Percentiles rank a stretch among this genome's conserved stretches.
phyloP scores from a whole-genome alignment of 2,329 filamentous ascomycete genomes.

The Alternaria gansuensis region DNA sequence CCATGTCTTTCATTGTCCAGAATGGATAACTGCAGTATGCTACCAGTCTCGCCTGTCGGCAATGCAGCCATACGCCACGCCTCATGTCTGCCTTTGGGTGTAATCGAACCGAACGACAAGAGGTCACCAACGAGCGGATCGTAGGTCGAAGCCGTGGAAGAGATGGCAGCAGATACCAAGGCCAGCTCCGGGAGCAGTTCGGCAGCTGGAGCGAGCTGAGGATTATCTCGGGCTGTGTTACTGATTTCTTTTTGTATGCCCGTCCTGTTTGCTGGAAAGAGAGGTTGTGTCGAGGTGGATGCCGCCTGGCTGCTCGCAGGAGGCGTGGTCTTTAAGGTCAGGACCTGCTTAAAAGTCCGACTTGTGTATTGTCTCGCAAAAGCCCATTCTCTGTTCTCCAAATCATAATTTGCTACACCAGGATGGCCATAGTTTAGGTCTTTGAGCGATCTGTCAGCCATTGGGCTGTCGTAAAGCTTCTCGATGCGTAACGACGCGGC shows the following conservation, averaged over 20 bases:
- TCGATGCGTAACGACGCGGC: conserved; percentile 20
- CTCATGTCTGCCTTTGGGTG: conserved; percentile 54
- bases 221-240: conserved; percentile 30
- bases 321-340: conserved; percentile 29
- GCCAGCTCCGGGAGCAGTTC: conserved; percentile 37
- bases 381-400: conserved; percentile 59
- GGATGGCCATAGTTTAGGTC: conserved; percentile 65
- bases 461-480: conserved; percentile 56
- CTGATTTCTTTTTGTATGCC: conserved; percentile 26
- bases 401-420: conserved; percentile 60
- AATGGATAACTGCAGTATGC: conserved; percentile 65
- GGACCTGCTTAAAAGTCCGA: conserved; percentile 39
- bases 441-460: conserved; percentile 63
- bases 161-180: conserved; percentile 41
- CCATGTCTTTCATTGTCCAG: conserved; percentile 62
- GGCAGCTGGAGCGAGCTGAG: conserved; percentile 38
- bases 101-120: conserved; percentile 66
- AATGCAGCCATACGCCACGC: conserved; percentile 44
- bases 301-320: conserved; percentile 30
- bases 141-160: conserved; percentile 44
- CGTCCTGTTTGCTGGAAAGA: conserved; percentile 14
- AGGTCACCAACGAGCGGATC: conserved; percentile 56
- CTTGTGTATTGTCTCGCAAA: conserved; percentile 54
- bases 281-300: conserved; percentile 14
- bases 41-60: conserved; percentile 64